Evolutionary conservation across 73 alveolate genomes (phyloP), one percentile per base, ranked within the genome.

Genomic region (Uronychia setigera): DNA sequence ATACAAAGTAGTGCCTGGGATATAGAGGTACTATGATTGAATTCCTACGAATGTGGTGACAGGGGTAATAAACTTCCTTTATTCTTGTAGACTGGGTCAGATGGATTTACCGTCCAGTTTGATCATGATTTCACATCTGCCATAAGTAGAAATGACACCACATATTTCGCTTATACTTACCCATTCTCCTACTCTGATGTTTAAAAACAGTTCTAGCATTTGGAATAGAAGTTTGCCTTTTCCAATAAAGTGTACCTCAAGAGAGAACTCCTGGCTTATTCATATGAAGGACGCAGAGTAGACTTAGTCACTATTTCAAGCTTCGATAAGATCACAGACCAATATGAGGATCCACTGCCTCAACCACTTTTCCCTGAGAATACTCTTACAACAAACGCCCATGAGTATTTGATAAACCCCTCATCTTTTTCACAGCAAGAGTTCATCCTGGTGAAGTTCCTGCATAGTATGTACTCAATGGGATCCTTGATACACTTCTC

Each of bases 381-480:
- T 13, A 60, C 26, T 25, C 27, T 46, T 46, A 29, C 33, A 60
- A 29, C 11, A 58, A 59, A 26, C 25, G 81, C 5, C 81, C 81
- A 13, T 5, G n/a, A 9, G 31, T 28, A 31, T 76, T 29, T 76
- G 81, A 26, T 5, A 97, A 96, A 89, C 93, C 85, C 79, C 85
- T 89, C 26, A 92, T 98, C 59, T 95, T 96, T 86, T 78, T 98
- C 31, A 90, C 99, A 13, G 98, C 98, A 1, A 90, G 99, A 76
- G 99, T 98, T 0, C 99, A 98, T 89, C 99, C 99, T 0, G 99
- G 99, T 13, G 99, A 98, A 89, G 97, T 97, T 0, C 98, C 99
- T 0, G 97, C 98, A 27, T 88, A 95, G 26, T 84, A 89, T 80
- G 98, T 94, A 33, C 87, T 95, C 31, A 93, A 96, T 87, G 99